Percentiles rank a stretch among this genome's conserved stretches.
Conservation (phyloP, 1,139 yeast species). For the Debaryomyces udenii region DNA sequence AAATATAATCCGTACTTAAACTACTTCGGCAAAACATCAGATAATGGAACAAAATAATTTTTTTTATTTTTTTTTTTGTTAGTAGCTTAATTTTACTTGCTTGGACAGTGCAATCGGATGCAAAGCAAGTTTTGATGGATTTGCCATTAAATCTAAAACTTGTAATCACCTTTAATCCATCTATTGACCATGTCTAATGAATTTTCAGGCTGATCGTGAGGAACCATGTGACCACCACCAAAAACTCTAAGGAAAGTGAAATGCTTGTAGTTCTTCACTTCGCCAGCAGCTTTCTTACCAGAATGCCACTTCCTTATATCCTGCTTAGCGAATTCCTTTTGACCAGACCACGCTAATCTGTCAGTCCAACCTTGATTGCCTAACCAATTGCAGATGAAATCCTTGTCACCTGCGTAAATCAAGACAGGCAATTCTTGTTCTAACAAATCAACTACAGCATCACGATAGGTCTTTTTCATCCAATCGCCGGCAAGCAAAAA, state of each 20-base stretch:
- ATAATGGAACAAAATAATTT: no score
- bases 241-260: conserved; percentile 51
- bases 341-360: conserved; percentile 66
- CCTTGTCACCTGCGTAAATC: conserved; percentile 85
- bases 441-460: conserved; percentile 62
- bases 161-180: conserved; percentile 45
- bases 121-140: no score
- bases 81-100: no score
- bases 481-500: conserved; percentile 88
- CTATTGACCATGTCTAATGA: conserved; percentile 51
- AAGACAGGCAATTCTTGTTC: conserved; percentile 67
- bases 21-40: no score
- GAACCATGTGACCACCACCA: conserved; percentile 57
- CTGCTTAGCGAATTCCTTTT: conserved; percentile 48
- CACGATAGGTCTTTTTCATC: conserved; percentile 78
- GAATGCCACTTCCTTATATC: conserved; percentile 47
- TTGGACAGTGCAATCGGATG: no score
- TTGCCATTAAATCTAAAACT: conserved; percentile 14
- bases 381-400: conserved; percentile 84
- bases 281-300: conserved; percentile 45
- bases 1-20: no score
- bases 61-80: no score
- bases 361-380: conserved; percentile 87
- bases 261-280: conserved; percentile 48
- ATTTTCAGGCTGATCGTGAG: conserved; percentile 50